Conservation (phyloP, 768 basidiomycete species). For the Tubosaeta sp. region DNA sequence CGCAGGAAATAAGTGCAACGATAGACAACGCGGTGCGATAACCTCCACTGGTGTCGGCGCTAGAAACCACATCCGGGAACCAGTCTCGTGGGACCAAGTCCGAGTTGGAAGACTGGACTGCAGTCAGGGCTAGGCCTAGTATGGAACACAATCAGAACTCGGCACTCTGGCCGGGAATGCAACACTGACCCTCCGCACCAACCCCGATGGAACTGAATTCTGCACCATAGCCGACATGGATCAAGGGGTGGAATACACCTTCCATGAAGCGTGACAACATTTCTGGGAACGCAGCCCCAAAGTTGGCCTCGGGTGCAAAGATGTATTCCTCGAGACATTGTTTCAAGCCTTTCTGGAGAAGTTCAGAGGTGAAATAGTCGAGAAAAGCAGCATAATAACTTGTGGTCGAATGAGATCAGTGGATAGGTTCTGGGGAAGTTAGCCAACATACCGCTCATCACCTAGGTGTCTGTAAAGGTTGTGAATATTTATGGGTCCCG, state of each 20-base stretch:
- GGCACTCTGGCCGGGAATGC: constrained; percentile 16
- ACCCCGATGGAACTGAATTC: constrained; percentile 61
- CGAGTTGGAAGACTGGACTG: constrained; percentile 24
- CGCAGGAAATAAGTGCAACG: constrained; percentile 49
- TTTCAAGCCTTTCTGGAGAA: constrained; percentile 40
- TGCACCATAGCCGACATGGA: constrained; percentile 57
- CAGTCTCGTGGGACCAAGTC: constrained; percentile 18
- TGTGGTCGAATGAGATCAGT: background rate
- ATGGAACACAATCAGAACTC: constrained; percentile 16
- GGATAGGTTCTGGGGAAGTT: background rate
- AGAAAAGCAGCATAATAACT: constrained; percentile 62
- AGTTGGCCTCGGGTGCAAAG: constrained; percentile 48
- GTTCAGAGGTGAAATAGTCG: constrained; percentile 45
- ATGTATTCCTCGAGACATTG: constrained; percentile 52
- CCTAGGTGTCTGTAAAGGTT: constrained; percentile 57
- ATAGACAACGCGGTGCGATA: constrained; percentile 42
- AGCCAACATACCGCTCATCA: constrained; percentile 43
- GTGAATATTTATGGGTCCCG: constrained; percentile 19
- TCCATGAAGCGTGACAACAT: constrained; percentile 57
- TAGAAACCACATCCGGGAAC: constrained; percentile 20
- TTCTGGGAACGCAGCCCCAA: constrained; percentile 19
- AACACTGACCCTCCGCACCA: constrained; percentile 52
- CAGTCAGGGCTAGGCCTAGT: constrained; percentile 59
- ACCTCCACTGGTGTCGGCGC: constrained; percentile 3
- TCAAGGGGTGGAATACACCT: constrained; percentile 60